Percentiles rank a stretch among this genome's conserved stretches.
Evolutionary conservation across 345 rosid species (phyloP).

Genomic region (Isatis tinctoria): DNA sequence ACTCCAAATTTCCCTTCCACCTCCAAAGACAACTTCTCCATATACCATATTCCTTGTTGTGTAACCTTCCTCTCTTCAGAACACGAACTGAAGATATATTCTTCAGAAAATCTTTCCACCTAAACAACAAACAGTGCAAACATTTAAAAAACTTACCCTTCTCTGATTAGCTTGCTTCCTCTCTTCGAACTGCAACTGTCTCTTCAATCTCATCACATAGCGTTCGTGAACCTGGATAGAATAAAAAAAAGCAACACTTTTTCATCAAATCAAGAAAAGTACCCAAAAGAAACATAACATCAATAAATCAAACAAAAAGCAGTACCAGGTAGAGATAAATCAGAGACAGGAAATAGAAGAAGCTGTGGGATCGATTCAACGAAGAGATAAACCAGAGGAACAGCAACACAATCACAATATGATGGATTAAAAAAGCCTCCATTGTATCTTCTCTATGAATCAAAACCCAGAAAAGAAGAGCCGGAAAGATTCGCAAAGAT

Average conservation of each 20-base stretch:
- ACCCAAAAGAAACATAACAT: background rate
- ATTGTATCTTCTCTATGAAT: background rate
- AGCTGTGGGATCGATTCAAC: conserved; percentile 47
- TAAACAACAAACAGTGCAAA: background rate
- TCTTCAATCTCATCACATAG: conserved; percentile 59
- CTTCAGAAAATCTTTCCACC: conserved; percentile 18
- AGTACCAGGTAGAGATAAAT: conserved; percentile 77
- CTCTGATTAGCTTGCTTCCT: conserved; percentile 65
- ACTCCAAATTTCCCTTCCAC: no score
- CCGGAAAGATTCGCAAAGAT: background rate
- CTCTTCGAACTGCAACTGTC: conserved; percentile 63
- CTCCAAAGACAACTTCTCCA: no score
- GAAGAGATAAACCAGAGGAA: conserved; percentile 62
- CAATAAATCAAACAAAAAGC: background rate
- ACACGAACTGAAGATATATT: no score
- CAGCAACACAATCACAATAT: conserved; percentile 63
- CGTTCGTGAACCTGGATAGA: conserved; percentile 66
- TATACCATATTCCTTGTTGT: no score
- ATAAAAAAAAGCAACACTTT: background rate
- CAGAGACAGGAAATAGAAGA: conserved; percentile 53
- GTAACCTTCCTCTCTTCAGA: no score
- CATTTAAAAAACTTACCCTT: conserved; percentile 47
- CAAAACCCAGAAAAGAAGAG: conserved; percentile 14
- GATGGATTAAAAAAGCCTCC: conserved; percentile 66
- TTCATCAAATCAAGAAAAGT: background rate